Evolutionary conservation across 1,139 yeast genomes (phyloP).

Genomic region (Yamadazyma taylorii): DNA sequence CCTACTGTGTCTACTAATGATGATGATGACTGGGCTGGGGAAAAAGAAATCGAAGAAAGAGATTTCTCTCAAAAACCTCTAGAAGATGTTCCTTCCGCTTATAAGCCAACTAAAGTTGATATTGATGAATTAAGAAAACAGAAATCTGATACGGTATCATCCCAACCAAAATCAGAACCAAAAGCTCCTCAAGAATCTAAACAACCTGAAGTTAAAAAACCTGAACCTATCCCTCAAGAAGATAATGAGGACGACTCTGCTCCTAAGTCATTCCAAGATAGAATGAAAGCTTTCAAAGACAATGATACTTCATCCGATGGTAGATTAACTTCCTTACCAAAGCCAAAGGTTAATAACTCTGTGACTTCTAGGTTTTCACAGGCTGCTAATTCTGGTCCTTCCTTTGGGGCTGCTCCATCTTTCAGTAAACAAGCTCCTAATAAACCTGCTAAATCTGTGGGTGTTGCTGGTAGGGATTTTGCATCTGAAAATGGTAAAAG

Average conservation of each 20-base stretch:
- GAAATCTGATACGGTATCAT: slow-evolving; percentile 49
- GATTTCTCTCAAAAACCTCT: slow-evolving; percentile 66
- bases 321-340: slow-evolving; percentile 62
- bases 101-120: slow-evolving; percentile 60
- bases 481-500: slow-evolving; percentile 80
- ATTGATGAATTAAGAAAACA: slow-evolving; percentile 45
- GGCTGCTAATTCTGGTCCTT: slow-evolving; percentile 30
- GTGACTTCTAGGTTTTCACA: slow-evolving; percentile 56
- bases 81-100: slow-evolving; percentile 62
- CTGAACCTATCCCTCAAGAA: slow-evolving; percentile 11
- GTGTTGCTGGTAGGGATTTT: slow-evolving; percentile 68
- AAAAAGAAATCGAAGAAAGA: slow-evolving; percentile 66
- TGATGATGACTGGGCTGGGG: slow-evolving; percentile 67
- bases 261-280: slow-evolving; percentile 45
- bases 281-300: slow-evolving; percentile 35
- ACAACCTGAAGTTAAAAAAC: slow-evolving; percentile 25
- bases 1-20: slow-evolving; percentile 22
- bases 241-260: slow-evolving; percentile 25
- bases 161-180: slow-evolving; percentile 30
- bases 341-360: slow-evolving; percentile 55
- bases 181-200: slow-evolving; percentile 14
- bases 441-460: slow-evolving; percentile 48
- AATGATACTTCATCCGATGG: slow-evolving; percentile 38
- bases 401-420: slow-evolving; percentile 57
- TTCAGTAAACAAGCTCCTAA: slow-evolving; percentile 29